Conservation (phyloP, 2,329 filamentous ascomycete species). For the Talaromyces sp. region DNA sequence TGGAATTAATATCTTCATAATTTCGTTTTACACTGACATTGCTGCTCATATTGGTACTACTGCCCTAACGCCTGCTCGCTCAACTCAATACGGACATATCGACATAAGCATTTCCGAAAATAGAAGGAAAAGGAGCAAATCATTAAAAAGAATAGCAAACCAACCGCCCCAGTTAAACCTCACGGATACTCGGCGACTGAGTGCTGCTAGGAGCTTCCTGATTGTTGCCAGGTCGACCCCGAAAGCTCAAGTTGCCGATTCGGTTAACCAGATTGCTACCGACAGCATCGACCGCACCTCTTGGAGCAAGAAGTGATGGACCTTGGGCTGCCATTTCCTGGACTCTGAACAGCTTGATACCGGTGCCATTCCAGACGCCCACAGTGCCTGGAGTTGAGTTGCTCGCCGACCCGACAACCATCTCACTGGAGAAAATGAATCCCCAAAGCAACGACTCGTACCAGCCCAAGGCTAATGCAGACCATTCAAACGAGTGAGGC, state of each 20-base stretch:
- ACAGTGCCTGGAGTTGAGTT: conserved; percentile 69
- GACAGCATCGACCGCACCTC: conserved; percentile 88
- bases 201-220: conserved; percentile 28
- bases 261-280: conserved; percentile 83
- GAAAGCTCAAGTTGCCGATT: conserved; percentile 74
- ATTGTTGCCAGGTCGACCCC: conserved; percentile 41
- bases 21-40: neutral
- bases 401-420: conserved; percentile 53
- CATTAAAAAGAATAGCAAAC: neutral
- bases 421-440: conserved; percentile 84
- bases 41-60: neutral
- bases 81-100: neutral
- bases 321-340: conserved; percentile 77
- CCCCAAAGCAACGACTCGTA: conserved; percentile 94
- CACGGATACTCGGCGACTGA: conserved; percentile 27
- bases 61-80: neutral
- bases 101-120: neutral
- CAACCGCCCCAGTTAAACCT: conserved; percentile 23
- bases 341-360: conserved; percentile 81
- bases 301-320: conserved; percentile 74
- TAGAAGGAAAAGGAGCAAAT: neutral
- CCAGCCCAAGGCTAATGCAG: conserved; percentile 83
- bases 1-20: neutral
- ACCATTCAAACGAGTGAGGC: conserved; percentile 93
- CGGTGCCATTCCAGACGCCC: conserved; percentile 90